Conservation (phyloP, 345 rosid species). For the Erodium maritimum region DNA sequence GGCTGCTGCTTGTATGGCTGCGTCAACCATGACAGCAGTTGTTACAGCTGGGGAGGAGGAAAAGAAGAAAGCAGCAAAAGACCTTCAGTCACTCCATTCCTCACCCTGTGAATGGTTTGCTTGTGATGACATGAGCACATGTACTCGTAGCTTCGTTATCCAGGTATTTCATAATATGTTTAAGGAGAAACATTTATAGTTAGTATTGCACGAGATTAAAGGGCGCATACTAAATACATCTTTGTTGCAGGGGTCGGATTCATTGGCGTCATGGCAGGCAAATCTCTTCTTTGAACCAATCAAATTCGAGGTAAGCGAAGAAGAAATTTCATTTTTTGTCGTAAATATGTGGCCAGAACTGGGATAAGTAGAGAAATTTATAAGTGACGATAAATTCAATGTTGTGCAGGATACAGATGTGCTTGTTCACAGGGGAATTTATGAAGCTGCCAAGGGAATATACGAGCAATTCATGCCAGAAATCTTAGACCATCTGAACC, state of each 20-base stretch:
- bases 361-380: neutral
- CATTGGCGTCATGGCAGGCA: slow-evolving; percentile 83
- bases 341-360: neutral
- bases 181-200: neutral
- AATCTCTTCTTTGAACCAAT: slow-evolving; percentile 86
- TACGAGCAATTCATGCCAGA: slow-evolving; percentile 68
- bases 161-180: slow-evolving; percentile 35
- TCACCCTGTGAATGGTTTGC: slow-evolving; percentile 89
- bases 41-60: slow-evolving; percentile 85
- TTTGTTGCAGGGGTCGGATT: slow-evolving; percentile 69
- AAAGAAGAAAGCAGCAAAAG: slow-evolving; percentile 58
- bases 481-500: slow-evolving; percentile 49
- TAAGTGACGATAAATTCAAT: neutral
- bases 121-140: slow-evolving; percentile 68
- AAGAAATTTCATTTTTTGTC: too few relatives aligned
- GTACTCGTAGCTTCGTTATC: slow-evolving; percentile 67
- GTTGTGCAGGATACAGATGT: slow-evolving; percentile 53
- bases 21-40: slow-evolving; percentile 72
- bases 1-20: slow-evolving; percentile 69
- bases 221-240: neutral
- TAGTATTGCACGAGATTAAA: neutral
- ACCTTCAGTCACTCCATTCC: slow-evolving; percentile 68
- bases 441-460: slow-evolving; percentile 90
- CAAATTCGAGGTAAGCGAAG: slow-evolving; percentile 65
- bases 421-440: slow-evolving; percentile 86